Evolutionary conservation across 345 rosid species (phyloP).

Genomic region (Pseudoturritis turrita): DNA sequence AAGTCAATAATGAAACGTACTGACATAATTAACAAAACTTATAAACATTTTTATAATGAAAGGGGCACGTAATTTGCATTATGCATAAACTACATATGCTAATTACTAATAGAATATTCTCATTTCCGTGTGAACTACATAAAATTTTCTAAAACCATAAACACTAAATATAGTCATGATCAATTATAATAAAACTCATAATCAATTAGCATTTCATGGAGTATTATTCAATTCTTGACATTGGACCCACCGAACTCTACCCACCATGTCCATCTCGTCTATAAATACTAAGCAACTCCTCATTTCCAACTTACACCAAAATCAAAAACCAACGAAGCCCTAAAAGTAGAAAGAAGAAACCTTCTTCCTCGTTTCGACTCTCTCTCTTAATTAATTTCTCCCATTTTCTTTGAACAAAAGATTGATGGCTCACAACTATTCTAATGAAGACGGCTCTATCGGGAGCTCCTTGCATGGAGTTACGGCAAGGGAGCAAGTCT

Average conservation of each 20-base stretch:
- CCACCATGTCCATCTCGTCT: slow-evolving; percentile 17
- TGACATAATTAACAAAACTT: not conserved
- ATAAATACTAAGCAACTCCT: slow-evolving; percentile 6
- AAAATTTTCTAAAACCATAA: not conserved
- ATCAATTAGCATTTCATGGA: not conserved
- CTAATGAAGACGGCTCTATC: slow-evolving; percentile 29
- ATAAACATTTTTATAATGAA: not conserved
- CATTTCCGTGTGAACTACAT: slow-evolving; percentile 2
- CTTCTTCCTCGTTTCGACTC: not conserved
- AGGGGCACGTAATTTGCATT: slow-evolving; percentile 3
- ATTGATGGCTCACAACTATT: slow-evolving; percentile 34
- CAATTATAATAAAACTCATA: not conserved
- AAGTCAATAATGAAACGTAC: slow-evolving; percentile 4
- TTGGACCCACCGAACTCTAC: not conserved
- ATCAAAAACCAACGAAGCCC: not conserved
- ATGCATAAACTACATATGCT: slow-evolving; percentile 7
- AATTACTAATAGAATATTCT: not conserved
- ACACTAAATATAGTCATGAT: not conserved
- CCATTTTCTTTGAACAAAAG: not conserved
- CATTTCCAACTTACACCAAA: slow-evolving; percentile 18
- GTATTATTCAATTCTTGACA: not conserved
- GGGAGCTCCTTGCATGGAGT: slow-evolving; percentile 71
- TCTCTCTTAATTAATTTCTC: not conserved
- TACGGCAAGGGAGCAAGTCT: slow-evolving; percentile 55
- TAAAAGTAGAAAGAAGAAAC: not conserved